phyloP scores from a whole-genome alignment of 208 protist species.

The Trypanosomatidae sp. region DNA sequence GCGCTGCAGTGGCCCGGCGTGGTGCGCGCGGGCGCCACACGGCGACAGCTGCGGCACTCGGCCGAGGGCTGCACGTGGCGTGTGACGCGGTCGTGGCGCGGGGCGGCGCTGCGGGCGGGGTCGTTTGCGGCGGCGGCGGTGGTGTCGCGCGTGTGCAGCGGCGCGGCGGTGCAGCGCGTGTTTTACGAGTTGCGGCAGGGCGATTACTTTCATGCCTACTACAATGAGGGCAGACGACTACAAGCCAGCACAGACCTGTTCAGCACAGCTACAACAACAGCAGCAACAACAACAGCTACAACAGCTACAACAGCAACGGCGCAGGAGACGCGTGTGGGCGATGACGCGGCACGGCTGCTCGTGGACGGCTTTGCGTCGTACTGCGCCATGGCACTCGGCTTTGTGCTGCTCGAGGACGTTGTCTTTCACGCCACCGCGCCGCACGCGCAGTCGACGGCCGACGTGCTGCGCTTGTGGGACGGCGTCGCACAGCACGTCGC shows the following conservation, averaged over 20 bases:
- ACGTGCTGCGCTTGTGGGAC: slow-evolving; percentile 73
- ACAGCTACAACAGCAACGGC: neutral
- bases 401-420: slow-evolving; percentile 78
- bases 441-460: slow-evolving; percentile 56
- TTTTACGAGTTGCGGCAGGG: slow-evolving; percentile 68
- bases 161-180: slow-evolving; percentile 59
- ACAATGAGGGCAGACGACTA: slow-evolving; percentile 54
- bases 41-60: slow-evolving; percentile 27
- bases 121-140: slow-evolving; percentile 35
- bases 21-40: slow-evolving; percentile 28
- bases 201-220: slow-evolving; percentile 61
- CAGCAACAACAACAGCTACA: too few relatives aligned
- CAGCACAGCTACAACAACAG: too few relatives aligned
- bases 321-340: too few relatives aligned
- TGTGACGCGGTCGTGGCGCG: slow-evolving; percentile 32
- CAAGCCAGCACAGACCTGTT: slow-evolving; percentile 55
- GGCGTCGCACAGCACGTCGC: slow-evolving; percentile 23
- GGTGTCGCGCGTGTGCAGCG: slow-evolving; percentile 38
- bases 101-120: slow-evolving; percentile 28
- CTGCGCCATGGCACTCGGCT: slow-evolving; percentile 58
- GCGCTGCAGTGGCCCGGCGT: slow-evolving; percentile 45
- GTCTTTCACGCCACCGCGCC: slow-evolving; percentile 67
- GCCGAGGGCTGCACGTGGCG: slow-evolving; percentile 50
- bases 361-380: slow-evolving; percentile 38
- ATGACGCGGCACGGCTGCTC: slow-evolving; percentile 13